phyloP scores from a whole-genome alignment of 2,329 filamentous ascomycete genomes.

The Pyricularia sp. region DNA sequence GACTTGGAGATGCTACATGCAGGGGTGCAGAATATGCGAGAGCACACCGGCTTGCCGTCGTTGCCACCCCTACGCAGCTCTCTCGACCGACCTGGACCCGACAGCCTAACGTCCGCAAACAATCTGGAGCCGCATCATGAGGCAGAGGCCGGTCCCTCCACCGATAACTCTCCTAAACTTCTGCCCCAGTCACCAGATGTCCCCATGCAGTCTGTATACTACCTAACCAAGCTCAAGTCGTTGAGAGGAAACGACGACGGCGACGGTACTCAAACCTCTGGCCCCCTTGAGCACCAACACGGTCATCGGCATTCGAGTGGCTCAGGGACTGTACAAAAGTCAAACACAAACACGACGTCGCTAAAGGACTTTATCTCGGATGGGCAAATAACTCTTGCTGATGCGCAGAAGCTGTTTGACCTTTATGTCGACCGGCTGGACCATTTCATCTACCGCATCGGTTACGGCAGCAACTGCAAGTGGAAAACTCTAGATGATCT shows the following conservation, averaged over 20 bases:
- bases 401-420: conserved; percentile 37
- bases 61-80: conserved; percentile 2
- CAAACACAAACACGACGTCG: background rate
- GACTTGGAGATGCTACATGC: conserved; percentile 3
- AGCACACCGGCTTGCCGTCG: background rate
- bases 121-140: conserved; percentile 5
- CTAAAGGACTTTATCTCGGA: conserved; percentile 21
- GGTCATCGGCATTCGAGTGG: background rate
- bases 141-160: conserved; percentile 9
- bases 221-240: conserved; percentile 17
- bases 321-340: background rate
- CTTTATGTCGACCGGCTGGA: conserved; percentile 38
- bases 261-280: background rate
- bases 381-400: conserved; percentile 29
- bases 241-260: conserved; percentile 7
- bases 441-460: conserved; percentile 35
- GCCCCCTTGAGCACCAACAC: background rate
- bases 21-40: conserved; percentile 7
- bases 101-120: background rate
- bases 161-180: conserved; percentile 14
- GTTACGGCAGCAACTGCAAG: conserved; percentile 26
- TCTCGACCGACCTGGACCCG: background rate
- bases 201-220: conserved; percentile 25
- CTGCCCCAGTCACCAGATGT: conserved; percentile 18
- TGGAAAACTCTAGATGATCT: conserved; percentile 36